These are phyloP conservation scores for Gastrolobium villosum DNA, from an alignment of 306 rosid genomes.

Conservation along the genomic window DNA sequence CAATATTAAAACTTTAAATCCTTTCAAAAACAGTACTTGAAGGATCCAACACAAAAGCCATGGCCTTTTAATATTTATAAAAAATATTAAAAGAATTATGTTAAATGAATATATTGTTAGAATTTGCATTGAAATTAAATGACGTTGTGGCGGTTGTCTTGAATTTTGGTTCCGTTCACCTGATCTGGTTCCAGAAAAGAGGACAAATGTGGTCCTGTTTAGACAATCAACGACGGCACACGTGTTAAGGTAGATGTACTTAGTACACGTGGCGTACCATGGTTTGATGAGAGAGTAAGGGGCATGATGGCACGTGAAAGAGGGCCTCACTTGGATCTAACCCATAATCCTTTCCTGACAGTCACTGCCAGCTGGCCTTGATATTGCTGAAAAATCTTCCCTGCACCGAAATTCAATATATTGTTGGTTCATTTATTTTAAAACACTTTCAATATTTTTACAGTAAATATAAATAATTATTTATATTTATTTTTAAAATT, in stretches of 20 bases:
- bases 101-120: too few species aligned
- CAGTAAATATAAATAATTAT: too few species aligned
- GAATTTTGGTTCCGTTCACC: slow-evolving; percentile 49
- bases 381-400: too few species aligned
- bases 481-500: too few species aligned
- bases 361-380: slow-evolving; percentile 14
- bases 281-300: not conserved
- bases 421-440: too few species aligned
- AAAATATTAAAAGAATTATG: too few species aligned
- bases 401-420: too few species aligned
- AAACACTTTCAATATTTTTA: too few species aligned
- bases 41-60: too few species aligned
- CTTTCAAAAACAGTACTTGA: too few species aligned
- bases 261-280: slow-evolving; percentile 22
- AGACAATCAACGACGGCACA: slow-evolving; percentile 30
- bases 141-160: not conserved
- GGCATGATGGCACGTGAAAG: slow-evolving; percentile 19
- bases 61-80: too few species aligned
- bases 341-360: not conserved
- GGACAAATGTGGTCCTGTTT: slow-evolving; percentile 53
- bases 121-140: not conserved
- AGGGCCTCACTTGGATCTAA: slow-evolving; percentile 13
- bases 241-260: not conserved
- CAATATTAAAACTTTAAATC: too few species aligned
- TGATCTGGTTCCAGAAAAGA: slow-evolving; percentile 46